Base-by-base conservation (phyloP, 1,139 yeast genomes). In the Candida sojae region DNA sequence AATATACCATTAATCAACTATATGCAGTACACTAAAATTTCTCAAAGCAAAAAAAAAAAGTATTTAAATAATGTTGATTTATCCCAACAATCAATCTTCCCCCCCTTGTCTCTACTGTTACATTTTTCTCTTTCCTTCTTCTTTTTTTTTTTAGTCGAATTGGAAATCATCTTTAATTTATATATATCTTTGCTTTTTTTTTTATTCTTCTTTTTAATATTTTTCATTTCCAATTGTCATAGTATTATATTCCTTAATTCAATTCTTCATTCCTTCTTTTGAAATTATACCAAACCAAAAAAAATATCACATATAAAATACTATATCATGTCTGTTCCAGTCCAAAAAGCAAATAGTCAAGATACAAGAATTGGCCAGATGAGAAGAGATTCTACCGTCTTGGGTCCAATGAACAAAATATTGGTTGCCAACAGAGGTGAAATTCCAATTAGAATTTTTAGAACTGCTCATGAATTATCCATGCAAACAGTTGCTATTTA, bases 401-500 rank as follows among this genome's bases (percentile, higher is more conserved):
- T 83, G 56, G 86, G 87, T 43, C 79, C 80, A 57, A 78, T 84
- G 72, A 85, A 85, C 73, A 88, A 88, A 72, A 80, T 88, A 60
- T 71, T 87, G 62, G 98, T 92, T 46, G 98, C 98, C 57, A 92
- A 92, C 76, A 83, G 99, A 73, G 97, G 98, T 60, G 99, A 92
- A 70, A 88, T 88, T 61, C 95, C 93, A 43, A 84, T 87, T 62
- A 75, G 95, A 71, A 86, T 93, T 66, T 95, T 93, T 73, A 83
- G 99, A 73, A 87, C 98, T 33, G 99, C 99, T 52, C 99, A 95
- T 73, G 99, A 95, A 70, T 79, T 93, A 64, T 88, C 96, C 39
- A 90, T 95, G 97, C 92, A 88, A 64, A 93, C 99, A 0, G 98
- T 93, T 47, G 99, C 99, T 44, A 86, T 95, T 63, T 95, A 91